Percentiles rank a stretch among this genome's conserved stretches.
Conservation (phyloP, 331 rosid genomes). For the Stylosanthes scabra region DNA sequence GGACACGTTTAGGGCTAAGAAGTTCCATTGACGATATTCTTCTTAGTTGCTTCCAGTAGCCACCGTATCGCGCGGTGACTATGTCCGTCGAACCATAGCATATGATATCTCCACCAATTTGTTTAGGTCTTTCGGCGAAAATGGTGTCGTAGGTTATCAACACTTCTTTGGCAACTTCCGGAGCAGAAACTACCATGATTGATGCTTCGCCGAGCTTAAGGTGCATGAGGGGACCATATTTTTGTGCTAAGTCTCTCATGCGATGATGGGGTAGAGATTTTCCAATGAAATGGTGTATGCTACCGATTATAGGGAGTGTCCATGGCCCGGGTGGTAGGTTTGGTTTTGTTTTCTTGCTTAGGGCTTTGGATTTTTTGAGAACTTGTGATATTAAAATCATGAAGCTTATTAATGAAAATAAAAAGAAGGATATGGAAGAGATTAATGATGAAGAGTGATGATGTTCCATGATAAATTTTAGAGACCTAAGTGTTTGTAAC, state of each 20-base stretch:
- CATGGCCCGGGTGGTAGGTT: conserved; percentile 45
- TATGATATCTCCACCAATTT: conserved; percentile 32
- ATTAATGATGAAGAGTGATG: no score
- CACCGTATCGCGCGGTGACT: conserved; percentile 42
- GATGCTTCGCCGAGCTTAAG: conserved; percentile 45
- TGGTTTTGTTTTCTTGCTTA: background rate
- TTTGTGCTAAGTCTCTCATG: conserved; percentile 33
- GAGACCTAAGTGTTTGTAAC: background rate
- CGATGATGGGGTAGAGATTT: conserved; percentile 30
- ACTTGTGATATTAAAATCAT: conserved; percentile 6
- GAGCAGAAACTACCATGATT: conserved; percentile 45
- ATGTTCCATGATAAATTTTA: conserved; percentile 26
- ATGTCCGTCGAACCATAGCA: conserved; percentile 38
- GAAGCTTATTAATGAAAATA: background rate
- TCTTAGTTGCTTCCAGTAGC: conserved; percentile 51
- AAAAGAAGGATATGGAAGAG: conserved; percentile 21
- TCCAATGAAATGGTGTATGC: conserved; percentile 39
- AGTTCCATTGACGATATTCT: conserved; percentile 46
- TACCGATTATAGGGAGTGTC: conserved; percentile 42
- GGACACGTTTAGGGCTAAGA: conserved; percentile 37
- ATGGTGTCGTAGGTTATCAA: conserved; percentile 39
- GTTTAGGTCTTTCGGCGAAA: conserved; percentile 44
- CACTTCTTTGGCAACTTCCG: conserved; percentile 39
- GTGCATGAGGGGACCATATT: conserved; percentile 50
- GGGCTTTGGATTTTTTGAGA: background rate